phyloP scores from a whole-genome alignment of 352 stramenopile species.

The Phytophthora tentaculata region DNA sequence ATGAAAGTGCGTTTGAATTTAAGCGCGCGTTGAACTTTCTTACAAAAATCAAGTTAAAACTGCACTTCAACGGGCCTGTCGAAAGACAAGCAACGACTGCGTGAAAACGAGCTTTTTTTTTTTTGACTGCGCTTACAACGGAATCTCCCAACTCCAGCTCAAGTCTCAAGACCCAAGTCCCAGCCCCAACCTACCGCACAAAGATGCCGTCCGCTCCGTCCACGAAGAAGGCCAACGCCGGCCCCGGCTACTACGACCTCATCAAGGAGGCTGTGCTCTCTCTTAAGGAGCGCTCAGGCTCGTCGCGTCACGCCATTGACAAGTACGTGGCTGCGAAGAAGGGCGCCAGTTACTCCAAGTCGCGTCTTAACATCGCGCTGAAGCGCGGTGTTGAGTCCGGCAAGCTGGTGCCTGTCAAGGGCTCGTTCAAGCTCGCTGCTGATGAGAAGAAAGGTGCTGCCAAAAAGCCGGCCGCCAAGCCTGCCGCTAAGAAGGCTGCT shows the following conservation, averaged over 20 bases:
- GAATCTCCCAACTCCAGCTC: slow-evolving; percentile 44
- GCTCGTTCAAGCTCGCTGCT: slow-evolving; percentile 94
- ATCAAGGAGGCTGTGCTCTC: slow-evolving; percentile 93
- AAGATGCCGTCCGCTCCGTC: slow-evolving; percentile 57
- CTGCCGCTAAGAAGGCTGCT: slow-evolving; percentile 38
- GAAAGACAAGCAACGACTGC: slow-evolving; percentile 10
- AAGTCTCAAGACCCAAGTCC: slow-evolving; percentile 24
- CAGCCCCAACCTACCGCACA: not conserved
- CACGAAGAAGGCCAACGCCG: slow-evolving; percentile 68
- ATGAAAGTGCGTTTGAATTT: slow-evolving; percentile 43
- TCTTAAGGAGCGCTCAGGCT: slow-evolving; percentile 93
- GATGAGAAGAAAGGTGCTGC: slow-evolving; percentile 88
- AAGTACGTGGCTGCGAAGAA: slow-evolving; percentile 93
- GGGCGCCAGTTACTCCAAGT: slow-evolving; percentile 77
- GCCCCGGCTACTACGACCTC: slow-evolving; percentile 89
- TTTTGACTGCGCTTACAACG: slow-evolving; percentile 35
- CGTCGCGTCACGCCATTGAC: slow-evolving; percentile 93
- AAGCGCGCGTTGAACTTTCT: slow-evolving; percentile 13
- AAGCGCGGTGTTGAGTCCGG: slow-evolving; percentile 90
- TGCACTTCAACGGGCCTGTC: slow-evolving; percentile 32
- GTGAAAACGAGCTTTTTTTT: slow-evolving; percentile 26
- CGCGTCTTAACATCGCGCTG: slow-evolving; percentile 88
- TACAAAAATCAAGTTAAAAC: slow-evolving; percentile 34
- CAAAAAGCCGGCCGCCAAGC: slow-evolving; percentile 49
- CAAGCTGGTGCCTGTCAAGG: slow-evolving; percentile 93